Conservation (phyloP, 2,329 filamentous ascomycete genomes). For the Pestalotiopsis sp. region DNA sequence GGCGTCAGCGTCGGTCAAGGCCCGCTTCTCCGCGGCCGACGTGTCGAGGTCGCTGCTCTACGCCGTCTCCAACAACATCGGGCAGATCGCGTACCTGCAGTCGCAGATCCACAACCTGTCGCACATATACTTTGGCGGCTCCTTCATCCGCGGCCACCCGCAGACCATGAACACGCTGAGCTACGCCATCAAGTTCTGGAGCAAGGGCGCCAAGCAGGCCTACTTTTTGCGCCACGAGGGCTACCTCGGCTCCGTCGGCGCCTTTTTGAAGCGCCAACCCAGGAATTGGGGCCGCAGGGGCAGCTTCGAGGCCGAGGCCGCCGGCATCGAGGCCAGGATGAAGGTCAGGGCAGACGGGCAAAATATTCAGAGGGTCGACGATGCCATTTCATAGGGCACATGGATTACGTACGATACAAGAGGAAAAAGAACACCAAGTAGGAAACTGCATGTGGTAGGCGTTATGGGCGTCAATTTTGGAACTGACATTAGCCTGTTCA, state of each 20-base stretch:
- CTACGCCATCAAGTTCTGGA: slow-evolving; percentile 98
- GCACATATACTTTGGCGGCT: slow-evolving; percentile 96
- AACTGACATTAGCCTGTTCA: background rate
- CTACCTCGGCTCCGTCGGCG: slow-evolving; percentile 90
- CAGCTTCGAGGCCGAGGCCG: slow-evolving; percentile 63
- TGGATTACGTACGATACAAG: background rate
- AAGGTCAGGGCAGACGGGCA: slow-evolving; percentile 13
- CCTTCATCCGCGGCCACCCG: slow-evolving; percentile 92
- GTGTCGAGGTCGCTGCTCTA: slow-evolving; percentile 91
- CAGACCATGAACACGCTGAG: slow-evolving; percentile 98
- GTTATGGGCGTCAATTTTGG: background rate
- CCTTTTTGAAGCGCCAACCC: slow-evolving; percentile 89
- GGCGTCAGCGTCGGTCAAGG: slow-evolving; percentile 25
- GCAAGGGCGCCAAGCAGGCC: slow-evolving; percentile 88
- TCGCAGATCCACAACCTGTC: slow-evolving; percentile 90
- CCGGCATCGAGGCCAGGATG: slow-evolving; percentile 32
- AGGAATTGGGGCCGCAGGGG: slow-evolving; percentile 86
- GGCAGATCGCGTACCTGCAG: slow-evolving; percentile 96
- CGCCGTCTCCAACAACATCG: slow-evolving; percentile 96
- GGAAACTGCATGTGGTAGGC: background rate
- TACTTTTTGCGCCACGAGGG: slow-evolving; percentile 96
- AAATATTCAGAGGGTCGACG: background rate
- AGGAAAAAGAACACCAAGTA: background rate
- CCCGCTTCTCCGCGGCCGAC: slow-evolving; percentile 77
- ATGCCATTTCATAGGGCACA: slow-evolving; percentile 6